Evolutionary conservation across 2,329 filamentous ascomycete species (phyloP).

Genomic region (Fusarium mundagurra): DNA sequence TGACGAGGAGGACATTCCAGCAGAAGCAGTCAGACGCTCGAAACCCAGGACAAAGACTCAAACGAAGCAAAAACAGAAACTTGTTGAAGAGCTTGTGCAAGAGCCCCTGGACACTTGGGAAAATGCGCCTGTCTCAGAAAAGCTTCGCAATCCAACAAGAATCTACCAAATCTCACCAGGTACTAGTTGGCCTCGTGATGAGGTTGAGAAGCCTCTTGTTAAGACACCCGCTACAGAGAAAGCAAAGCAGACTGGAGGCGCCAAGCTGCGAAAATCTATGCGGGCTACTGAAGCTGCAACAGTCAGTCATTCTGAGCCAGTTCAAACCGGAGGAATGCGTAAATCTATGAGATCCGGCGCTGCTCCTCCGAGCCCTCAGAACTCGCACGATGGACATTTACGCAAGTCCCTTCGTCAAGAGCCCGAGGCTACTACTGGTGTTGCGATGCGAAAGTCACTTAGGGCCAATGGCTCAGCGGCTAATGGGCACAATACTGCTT

Average conservation of each 20-base stretch:
- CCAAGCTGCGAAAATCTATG: slow-evolving; percentile 60
- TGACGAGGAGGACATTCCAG: slow-evolving; percentile 55
- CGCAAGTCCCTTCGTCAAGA: slow-evolving; percentile 38
- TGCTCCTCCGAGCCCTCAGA: slow-evolving; percentile 5
- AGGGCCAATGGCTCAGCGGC: slow-evolving; percentile 25
- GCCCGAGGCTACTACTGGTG: slow-evolving; percentile 14
- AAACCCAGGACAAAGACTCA: slow-evolving; percentile 46
- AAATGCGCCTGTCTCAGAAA: slow-evolving; percentile 11
- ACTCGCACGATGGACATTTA: slow-evolving; percentile 23
- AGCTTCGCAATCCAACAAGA: slow-evolving; percentile 35
- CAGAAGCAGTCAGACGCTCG: slow-evolving; percentile 38
- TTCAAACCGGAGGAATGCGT: slow-evolving; percentile 44
- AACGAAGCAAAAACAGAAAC: slow-evolving; percentile 48
- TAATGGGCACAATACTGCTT: slow-evolving; percentile 4
- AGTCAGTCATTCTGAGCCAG: slow-evolving; percentile 8
- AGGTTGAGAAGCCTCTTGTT: slow-evolving; percentile 10
- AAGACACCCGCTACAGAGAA: neutral
- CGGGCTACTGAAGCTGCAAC: slow-evolving; percentile 47
- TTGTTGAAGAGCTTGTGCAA: slow-evolving; percentile 5
- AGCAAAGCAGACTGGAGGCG: neutral
- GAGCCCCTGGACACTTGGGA: slow-evolving; percentile 6
- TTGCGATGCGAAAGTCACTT: slow-evolving; percentile 40
- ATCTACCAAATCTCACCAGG: slow-evolving; percentile 54
- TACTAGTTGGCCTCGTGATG: slow-evolving; percentile 42
- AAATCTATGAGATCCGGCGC: slow-evolving; percentile 46